Evolutionary conservation across 164 flowering plant species (phyloP), one percentile per base, ranked within the genome.

Genomic region (Amborella trichopoda): DNA sequence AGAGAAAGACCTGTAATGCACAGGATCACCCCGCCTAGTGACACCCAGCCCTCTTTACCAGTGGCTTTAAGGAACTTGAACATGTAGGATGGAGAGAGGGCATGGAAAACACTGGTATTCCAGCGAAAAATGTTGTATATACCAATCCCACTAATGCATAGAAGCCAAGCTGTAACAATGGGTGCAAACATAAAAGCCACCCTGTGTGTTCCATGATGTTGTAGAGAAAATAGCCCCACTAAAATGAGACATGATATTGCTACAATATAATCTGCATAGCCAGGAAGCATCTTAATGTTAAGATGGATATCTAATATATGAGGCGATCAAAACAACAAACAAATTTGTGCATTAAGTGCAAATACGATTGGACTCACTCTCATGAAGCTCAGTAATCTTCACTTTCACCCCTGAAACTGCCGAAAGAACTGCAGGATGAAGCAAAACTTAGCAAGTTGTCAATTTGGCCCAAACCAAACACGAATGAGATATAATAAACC

Each of bases 141-240:
- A 12, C 91, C 91, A 3, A 78, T 40, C 25, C 64, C 67, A 56
- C 76, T 52, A 5, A 81, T 69, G 61, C 76, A 74, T 37, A 78
- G 34, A 27, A 81, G 81, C 91, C 91, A 81, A 18, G 63, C 49
- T 22, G 68, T 46, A 55, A 72, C 26, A 25, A 78, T 55, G 22
- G 85, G 91, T 40, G 91, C 83, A 50, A 81, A 78, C 21, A 75
- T 60, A 49, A 71, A 72, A 26, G 76, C 79, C 34, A 81, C 73
- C 53, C 58, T 65, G 42, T 65, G 68, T 4, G 85, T 81, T 23
- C 91, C 91, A 50, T 58, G 65, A 21, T 70, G 85, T 55, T 81
- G 83, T 46, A 81, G 74, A 27, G 73, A 64, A 56, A 78, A 81
- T 11, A 81, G 73, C 22, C 63, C 68, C 62, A 76, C 68, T 53